Base-by-base conservation (phyloP, 139 green algal species). In the Penium margaritaceum region DNA sequence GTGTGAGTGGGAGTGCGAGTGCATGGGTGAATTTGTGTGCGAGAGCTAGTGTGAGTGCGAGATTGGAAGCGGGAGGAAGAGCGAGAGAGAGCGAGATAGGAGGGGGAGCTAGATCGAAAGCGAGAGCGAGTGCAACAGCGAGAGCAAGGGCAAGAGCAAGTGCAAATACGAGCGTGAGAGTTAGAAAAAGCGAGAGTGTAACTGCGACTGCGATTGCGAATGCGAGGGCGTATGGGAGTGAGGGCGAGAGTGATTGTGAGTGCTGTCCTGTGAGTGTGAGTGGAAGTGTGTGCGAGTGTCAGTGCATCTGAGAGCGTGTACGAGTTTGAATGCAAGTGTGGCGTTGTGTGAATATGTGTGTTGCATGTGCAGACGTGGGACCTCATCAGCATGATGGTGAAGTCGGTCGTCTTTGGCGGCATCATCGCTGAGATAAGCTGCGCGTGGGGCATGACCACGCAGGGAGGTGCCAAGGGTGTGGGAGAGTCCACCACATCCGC, bases 381-480 rank as follows among this genome's bases (percentile, higher is more conserved):
- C 75, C 74, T 98, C 0, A 55, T 95, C 39, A 91, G 86, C 43
- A 91, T 82, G 72, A 87, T 88, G 73, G 86, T 96, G 74, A 98
- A 98, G 78, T 37, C 27, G 5, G 27, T 75, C 5, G 91, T 96
- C 33, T 96, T 97, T 76, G 90, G 91, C 3, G 86, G 75, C 29
- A 88, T 96, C 70, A 94, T 97, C 55, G 83, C 88, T 12, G 84
- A 88, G 69, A 71, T 86, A 7, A 78, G 58, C 34, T 99, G 95
- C 78, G 85, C 90, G 1, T 99, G 94, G 92, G 95, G 95, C 32
- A 95, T 92, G 83, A 99, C 95, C 30, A 99, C 95, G 19, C 90
- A 78, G 1, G 94, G 94, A n/a, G 94, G 94, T 1, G 94, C 94
- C 57, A 99, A 99, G 83, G 94, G 95, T 5, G 95, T 99, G 33